These are phyloP conservation scores for Skeletonema costatum DNA, from an alignment of 108 stramenopile species.

Conservation along the genomic window DNA sequence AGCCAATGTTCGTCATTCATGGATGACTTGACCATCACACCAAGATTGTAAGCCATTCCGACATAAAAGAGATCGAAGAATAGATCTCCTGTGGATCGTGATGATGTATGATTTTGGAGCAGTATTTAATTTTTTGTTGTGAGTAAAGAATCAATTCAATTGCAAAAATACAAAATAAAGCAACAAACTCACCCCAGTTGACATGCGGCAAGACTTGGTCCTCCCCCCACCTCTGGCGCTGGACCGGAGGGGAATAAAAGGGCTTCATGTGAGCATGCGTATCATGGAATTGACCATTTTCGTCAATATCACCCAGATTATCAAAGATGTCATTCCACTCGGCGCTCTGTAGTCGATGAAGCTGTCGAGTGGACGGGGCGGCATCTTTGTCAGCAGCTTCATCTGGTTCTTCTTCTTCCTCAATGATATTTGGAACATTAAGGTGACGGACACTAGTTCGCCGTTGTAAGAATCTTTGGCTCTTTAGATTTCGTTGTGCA, in stretches of 20 bases:
- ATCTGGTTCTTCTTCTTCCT: neutral
- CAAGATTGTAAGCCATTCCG: conserved; percentile 63
- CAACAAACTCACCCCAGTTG: conserved; percentile 49
- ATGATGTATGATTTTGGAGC: neutral
- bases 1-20: conserved; percentile 3
- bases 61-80: conserved; percentile 77
- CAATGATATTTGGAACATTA: neutral
- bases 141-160: neutral
- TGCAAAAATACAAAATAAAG: neutral
- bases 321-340: conserved; percentile 17
- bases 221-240: conserved; percentile 58
- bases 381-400: neutral
- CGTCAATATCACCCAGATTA: conserved; percentile 12
- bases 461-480: neutral
- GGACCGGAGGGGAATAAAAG: conserved; percentile 50
- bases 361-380: neutral
- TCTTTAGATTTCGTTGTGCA: neutral
- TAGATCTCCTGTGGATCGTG: conserved; percentile 55
- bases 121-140: neutral
- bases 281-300: conserved; percentile 19
- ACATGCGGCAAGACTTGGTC: conserved; percentile 47
- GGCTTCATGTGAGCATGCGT: neutral
- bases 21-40: conserved; percentile 9
- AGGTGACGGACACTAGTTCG: neutral
- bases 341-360: neutral